Evolutionary conservation across 78 protist species (phyloP).

Genomic region (Parvularia atlantis): DNA sequence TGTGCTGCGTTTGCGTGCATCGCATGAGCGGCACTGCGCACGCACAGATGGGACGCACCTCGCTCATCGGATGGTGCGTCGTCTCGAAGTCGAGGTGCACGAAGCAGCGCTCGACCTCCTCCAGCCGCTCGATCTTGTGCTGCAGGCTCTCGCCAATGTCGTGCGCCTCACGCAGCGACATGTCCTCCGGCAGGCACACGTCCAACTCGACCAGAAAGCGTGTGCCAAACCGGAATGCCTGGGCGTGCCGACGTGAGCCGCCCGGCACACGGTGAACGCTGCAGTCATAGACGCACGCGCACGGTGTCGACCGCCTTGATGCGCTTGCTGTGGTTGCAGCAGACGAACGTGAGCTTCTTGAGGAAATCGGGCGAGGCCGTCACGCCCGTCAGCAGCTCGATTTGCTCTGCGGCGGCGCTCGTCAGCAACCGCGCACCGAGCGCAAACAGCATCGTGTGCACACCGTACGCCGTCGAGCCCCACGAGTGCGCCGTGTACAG

Average conservation of each 20-base stretch:
- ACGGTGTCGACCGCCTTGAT: conserved; percentile 35
- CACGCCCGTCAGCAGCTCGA: conserved; percentile 14
- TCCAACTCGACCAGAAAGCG: conserved; percentile 25
- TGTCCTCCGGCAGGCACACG: conserved; percentile 22
- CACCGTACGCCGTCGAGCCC: conserved; percentile 1
- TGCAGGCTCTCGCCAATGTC: conserved; percentile 52
- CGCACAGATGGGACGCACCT: too few species aligned
- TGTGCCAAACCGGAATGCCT: conserved; percentile 30
- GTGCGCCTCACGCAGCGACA: conserved; percentile 31
- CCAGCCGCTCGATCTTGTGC: conserved; percentile 5
- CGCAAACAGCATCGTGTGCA: neutral
- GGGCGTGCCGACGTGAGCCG: too few species aligned
- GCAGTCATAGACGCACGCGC: neutral
- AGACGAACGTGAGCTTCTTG: conserved; percentile 21
- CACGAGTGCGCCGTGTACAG: conserved; percentile 23
- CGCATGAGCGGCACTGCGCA: too few species aligned
- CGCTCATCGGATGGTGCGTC: conserved; percentile 9
- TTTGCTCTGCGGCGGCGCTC: too few species aligned
- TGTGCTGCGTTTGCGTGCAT: too few species aligned
- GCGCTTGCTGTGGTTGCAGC: conserved; percentile 7
- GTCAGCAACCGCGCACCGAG: neutral
- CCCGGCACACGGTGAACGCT: too few species aligned
- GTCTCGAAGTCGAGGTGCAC: conserved; percentile 45
- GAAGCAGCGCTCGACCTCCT: conserved; percentile 36
- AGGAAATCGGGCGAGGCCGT: conserved; percentile 13